Base-by-base conservation (phyloP, 306 rosid genomes). In the Quercus rubra region DNA sequence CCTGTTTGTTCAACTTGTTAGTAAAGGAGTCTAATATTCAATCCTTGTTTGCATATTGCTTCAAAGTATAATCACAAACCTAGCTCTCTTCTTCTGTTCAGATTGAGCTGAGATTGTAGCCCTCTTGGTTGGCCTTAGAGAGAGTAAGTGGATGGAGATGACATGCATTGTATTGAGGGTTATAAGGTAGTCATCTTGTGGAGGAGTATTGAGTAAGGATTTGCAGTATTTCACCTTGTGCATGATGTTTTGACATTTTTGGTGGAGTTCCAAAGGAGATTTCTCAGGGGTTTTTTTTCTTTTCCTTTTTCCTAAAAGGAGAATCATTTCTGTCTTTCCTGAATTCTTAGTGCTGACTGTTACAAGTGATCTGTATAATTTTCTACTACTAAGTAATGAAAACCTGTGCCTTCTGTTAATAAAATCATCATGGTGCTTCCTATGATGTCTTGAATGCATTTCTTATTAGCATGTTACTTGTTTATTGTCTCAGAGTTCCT, bases 401-500 rank as follows among this genome's bases (percentile, higher is more conserved):
- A 63, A 12, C 68, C 3, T 2, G 1, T 61, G 33, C 9, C 19
- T 61, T 61, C 67, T 25, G 17, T 63, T 63, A 9, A 19, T 28
- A 63, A 63, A 63, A 63, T 19, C 76, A 80, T 70, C 77, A 57
- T 30, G 43, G 43, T 21, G 81, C 49, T 33, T 31, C 6, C 23
- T 18, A 12, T 74, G 17, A 74, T 10, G 20, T 2, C 61, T 28
- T 73, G 64, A 55, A 73, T 12, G 25, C 25, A 33, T 78, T 35
- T 27, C 78, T 74, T 57, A 20, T 33, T 20, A n/a, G 68, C 20
- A 35, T 76, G 77, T 56, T 43, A 20, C 73, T 49, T 58, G 59
- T 86, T 78, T 75, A 27, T 67, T 20, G 74, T 57, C 64, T 30
- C 90, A 94, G 99, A 86, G 79, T 74, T 56, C 80, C 59, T 83